Evolutionary conservation across 371 early-diverging fungal species (phyloP), one percentile per base, ranked within the genome.

Genomic region (Mortierella sp.): DNA sequence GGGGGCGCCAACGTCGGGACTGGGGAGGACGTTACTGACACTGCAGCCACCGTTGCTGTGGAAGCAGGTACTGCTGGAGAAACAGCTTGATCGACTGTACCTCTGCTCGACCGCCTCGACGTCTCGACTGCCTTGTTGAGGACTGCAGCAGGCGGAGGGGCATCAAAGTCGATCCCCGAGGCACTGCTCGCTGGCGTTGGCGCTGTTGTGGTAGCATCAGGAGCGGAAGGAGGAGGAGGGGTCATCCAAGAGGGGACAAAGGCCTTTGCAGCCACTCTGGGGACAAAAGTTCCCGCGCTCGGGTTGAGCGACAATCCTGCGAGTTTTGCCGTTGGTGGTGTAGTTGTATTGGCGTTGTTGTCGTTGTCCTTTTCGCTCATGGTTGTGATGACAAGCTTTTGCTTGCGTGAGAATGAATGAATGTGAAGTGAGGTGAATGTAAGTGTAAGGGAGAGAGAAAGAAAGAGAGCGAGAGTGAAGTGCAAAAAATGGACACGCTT

Each of bases 261-360:
- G 40, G 82, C 43, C 73, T 85, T 79, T 5, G 90, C 90, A 5
- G 67, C 70, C 0, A 86, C 78, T 53, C 89, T 86, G n/a, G 92
- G 92, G 16, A 90, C 90, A 81, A 93, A 93, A 11, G 82, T 64
- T n/a, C 88, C 88, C 1, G 93, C 92, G 76, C 80, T 88, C 28
- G 88, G 76, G 79, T 93, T 93, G 37, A 93, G 86, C n/a, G 78
- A 82, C 43, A 89, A 77, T 74, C 80, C 90, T 34, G 84, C 74
- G n/a, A 77, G 75, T 46, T 75, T 78, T 51, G 72, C 37, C 3
- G 86, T 61, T 21, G 77, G 79, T 11, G 72, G 70, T 2, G 26
- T 26, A 51, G 43, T 43, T 26, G 5, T 71, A 34, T 59, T 11
- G 51, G 74, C 50, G 61, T 37, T 44, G 71, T 44, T 71, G 71